Percentiles rank a stretch among this genome's conserved stretches.
Conservation (phyloP, 202 grass and related monocot genomes). For the Tripidium arundinaceum region DNA sequence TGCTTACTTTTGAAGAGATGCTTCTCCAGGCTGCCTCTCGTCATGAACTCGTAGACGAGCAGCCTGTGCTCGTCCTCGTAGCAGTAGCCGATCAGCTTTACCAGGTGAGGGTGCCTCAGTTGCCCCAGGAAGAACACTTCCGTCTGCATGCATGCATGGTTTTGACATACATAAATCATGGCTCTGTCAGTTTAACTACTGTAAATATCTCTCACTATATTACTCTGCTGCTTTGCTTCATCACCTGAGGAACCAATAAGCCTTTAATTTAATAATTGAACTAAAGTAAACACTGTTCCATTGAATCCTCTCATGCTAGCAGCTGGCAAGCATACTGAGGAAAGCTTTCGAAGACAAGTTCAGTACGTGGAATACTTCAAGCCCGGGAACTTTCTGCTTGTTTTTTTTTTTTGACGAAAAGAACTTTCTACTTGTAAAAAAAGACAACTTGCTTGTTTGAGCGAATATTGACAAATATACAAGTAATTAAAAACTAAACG, state of each 20-base stretch:
- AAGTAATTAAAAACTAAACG: background rate
- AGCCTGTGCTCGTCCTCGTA: conserved; percentile 83
- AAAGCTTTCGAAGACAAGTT: background rate
- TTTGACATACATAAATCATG: background rate
- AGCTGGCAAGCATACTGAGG: background rate
- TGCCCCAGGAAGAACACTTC: conserved; percentile 87
- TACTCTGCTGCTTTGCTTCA: background rate
- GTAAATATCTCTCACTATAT: background rate
- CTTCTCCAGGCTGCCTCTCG: conserved; percentile 77
- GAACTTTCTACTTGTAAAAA: conserved; percentile 8
- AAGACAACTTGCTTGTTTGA: conserved; percentile 11
- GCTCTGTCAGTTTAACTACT: background rate
- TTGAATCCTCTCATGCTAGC: background rate
- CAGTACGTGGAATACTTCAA: conserved; percentile 14
- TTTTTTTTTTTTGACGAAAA: no score
- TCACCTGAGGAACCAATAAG: background rate
- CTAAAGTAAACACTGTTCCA: conserved; percentile 13
- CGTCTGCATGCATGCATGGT: conserved; percentile 21
- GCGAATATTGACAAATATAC: conserved; percentile 1
- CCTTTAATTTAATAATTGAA: background rate
- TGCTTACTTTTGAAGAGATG: conserved; percentile 92
- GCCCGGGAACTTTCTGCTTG: background rate
- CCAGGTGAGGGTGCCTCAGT: conserved; percentile 71
- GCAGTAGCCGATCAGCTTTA: conserved; percentile 93
- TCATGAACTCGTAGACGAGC: conserved; percentile 91